These are phyloP conservation scores for Pistacia atlantica DNA, from an alignment of 345 rosid genomes.

Conservation along the genomic window DNA sequence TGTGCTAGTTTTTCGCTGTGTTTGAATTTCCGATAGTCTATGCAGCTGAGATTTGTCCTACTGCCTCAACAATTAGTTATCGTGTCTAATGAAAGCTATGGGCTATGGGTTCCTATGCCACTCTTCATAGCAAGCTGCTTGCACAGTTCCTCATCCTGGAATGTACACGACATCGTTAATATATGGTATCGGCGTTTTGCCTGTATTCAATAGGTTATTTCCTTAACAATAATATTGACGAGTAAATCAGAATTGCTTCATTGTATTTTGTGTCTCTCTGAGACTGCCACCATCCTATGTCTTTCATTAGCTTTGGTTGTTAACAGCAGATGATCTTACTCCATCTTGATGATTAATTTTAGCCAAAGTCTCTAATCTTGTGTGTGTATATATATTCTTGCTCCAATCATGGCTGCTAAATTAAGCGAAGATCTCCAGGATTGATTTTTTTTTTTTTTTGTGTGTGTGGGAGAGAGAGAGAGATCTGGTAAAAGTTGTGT, in stretches of 20 bases:
- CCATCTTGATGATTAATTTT: background rate
- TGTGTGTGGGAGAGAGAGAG: background rate
- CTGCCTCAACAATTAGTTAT: conserved; percentile 20
- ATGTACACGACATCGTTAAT: conserved; percentile 21
- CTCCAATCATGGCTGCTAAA: too few species aligned
- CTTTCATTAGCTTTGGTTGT: background rate
- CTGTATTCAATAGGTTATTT: conserved; percentile 16
- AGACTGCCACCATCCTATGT: background rate
- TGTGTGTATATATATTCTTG: background rate
- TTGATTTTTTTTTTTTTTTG: background rate
- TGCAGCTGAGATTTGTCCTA: conserved; percentile 29
- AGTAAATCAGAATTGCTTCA: background rate
- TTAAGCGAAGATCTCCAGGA: too few species aligned
- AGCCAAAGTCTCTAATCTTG: background rate
- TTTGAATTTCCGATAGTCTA: conserved; percentile 31
- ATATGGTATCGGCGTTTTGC: conserved; percentile 30
- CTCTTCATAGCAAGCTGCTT: conserved; percentile 29
- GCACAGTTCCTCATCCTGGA: conserved; percentile 26
- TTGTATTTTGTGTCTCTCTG: background rate
- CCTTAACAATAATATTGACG: conserved; percentile 9
- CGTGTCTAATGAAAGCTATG: conserved; percentile 28
- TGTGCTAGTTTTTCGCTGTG: conserved; percentile 12
- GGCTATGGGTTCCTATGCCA: conserved; percentile 33
- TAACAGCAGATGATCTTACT: background rate
- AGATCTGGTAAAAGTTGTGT: background rate